Base-by-base conservation (phyloP, 306 rosid species). In the Citrullus amarus region DNA sequence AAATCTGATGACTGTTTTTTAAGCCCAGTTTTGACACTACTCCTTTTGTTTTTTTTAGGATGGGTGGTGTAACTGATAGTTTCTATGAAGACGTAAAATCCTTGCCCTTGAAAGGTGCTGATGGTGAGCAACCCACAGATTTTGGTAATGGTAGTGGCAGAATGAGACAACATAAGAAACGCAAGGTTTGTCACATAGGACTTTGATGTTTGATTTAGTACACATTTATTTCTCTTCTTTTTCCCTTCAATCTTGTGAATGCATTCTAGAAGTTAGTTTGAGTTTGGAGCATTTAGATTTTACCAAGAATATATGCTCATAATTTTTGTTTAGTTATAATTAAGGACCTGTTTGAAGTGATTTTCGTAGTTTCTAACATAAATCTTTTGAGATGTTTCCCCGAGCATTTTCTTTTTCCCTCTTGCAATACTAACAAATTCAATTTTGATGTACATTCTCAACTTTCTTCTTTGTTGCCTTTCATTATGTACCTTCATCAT, bases 41-140 rank as follows among this genome's bases (percentile, higher is more conserved):
- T 75, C 54, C 67, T 75, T 78, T 81, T 58, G 78, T 60, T 67
- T 63, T 86, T 25, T 32, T 9, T 85, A 95, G 97, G 89, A 80
- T 92, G 91, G 89, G 84, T 82, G 96, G 93, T 83, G 86, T 92
- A 83, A 88, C 93, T 0, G 96, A 95, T 54, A 84, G 85, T 85
- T 91, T 92, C 84, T 95, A 59, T 78, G 98, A 92, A 10, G 99
- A 91, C 84, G 77, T 95, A 77, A 92, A 86, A 86, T 32, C 85
- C 75, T 82, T 94, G 73, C 91, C 95, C 20, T 80, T 90, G 81
- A 92, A 86, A 69, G 91, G 86, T 83, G 83, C 84, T 41, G 57
- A 68, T 51, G 87, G 61, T 65, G 97, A 88, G 41, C 80, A 61
- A 66, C 62, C 55, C 39, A 62, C 81, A 80, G 84, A 84, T 43